Evolutionary conservation across 257 asterid species (phyloP).

Genomic region (Nicotiana paniculata): DNA sequence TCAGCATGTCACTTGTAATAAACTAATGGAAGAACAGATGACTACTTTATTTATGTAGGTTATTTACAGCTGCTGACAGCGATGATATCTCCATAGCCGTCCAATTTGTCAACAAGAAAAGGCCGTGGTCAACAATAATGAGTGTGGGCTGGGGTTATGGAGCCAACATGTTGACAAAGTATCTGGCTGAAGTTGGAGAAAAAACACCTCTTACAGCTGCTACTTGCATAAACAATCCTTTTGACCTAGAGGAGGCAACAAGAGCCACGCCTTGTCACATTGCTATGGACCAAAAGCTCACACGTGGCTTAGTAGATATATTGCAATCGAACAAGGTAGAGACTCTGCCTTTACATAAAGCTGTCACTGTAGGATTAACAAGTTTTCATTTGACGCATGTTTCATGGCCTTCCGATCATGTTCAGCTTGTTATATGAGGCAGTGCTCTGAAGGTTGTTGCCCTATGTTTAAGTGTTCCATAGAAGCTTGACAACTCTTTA

Average conservation of each 20-base stretch:
- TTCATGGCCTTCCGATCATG: neutral
- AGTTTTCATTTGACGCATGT: neutral
- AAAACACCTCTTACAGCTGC: constrained; percentile 92
- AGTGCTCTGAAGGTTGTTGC: neutral
- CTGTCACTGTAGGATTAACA: neutral
- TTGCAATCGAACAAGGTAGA: constrained; percentile 70
- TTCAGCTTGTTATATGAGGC: neutral
- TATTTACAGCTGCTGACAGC: constrained; percentile 99
- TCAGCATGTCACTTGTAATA: constrained; percentile 19
- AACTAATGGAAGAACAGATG: constrained; percentile 48
- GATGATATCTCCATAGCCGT: constrained; percentile 88
- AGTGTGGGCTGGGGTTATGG: constrained; percentile 95
- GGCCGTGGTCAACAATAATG: constrained; percentile 93
- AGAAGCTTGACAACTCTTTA: neutral
- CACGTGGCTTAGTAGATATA: constrained; percentile 66
- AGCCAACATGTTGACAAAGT: constrained; percentile 95
- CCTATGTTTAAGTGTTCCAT: neutral
- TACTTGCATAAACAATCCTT: constrained; percentile 88
- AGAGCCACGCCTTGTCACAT: constrained; percentile 45
- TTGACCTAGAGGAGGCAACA: constrained; percentile 81
- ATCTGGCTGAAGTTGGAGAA: constrained; percentile 86
- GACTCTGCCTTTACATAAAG: neutral
- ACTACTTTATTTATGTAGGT: constrained; percentile 76
- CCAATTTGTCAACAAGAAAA: constrained; percentile 61
- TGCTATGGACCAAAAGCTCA: constrained; percentile 49